Evolutionary conservation across 805 yeast species (phyloP).

Genomic region (Teunomyces funiuensis): DNA sequence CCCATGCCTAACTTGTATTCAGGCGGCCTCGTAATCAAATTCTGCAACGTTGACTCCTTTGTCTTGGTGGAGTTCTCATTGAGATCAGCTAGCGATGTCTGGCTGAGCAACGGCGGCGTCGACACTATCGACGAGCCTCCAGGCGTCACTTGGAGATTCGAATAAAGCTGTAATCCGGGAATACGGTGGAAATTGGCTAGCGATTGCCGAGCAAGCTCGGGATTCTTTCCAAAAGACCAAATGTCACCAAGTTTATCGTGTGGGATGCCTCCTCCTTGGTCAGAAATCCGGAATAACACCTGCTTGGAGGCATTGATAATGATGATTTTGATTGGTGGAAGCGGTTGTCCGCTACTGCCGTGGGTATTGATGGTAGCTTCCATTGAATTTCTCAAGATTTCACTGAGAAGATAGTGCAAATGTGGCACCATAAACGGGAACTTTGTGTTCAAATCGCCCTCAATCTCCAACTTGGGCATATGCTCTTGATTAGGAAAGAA

Average conservation of each 20-base stretch:
- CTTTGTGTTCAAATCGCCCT: conserved; percentile 63
- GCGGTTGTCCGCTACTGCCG: conserved; percentile 32
- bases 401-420: conserved; percentile 82
- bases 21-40: conserved; percentile 70
- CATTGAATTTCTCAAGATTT: conserved; percentile 78
- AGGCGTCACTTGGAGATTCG: conserved; percentile 41
- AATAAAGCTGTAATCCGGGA: conserved; percentile 57
- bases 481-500: conserved; percentile 51
- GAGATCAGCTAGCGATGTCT: conserved; percentile 43
- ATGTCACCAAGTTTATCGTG: conserved; percentile 57
- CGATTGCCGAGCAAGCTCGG: conserved; percentile 57
- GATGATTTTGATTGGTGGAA: conserved; percentile 77
- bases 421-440: conserved; percentile 88
- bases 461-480: conserved; percentile 75
- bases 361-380: conserved; percentile 70
- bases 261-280: conserved; percentile 86
- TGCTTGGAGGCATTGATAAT: conserved; percentile 65
- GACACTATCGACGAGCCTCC: conserved; percentile 38
- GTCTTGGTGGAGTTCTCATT: conserved; percentile 20
- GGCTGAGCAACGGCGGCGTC: conserved; percentile 20
- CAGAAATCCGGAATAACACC: conserved; percentile 77
- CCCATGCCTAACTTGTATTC: conserved; percentile 82
- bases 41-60: conserved; percentile 56
- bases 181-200: conserved; percentile 65
- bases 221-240: conserved; percentile 86